phyloP scores from a whole-genome alignment of 2,329 filamentous ascomycete genomes.

The Epichloe sylvatica region DNA sequence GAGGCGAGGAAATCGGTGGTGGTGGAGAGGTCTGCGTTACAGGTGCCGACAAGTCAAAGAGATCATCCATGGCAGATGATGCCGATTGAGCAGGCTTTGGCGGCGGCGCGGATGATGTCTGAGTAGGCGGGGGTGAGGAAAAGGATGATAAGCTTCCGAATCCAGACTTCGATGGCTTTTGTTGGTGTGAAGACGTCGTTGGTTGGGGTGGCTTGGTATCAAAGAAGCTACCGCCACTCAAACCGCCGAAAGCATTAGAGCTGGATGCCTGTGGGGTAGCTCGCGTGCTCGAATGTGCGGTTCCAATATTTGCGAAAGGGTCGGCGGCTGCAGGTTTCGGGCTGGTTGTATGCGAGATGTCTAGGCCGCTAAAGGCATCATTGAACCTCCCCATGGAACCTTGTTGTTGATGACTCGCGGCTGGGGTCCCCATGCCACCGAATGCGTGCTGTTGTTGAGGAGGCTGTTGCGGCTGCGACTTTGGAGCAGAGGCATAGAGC shows the following conservation, averaged over 20 bases:
- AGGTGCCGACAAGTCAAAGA: conserved; percentile 62
- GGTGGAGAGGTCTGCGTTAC: conserved; percentile 32
- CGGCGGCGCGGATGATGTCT: conserved; percentile 13
- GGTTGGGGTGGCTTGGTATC: conserved; percentile 54
- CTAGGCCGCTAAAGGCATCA: conserved; percentile 52
- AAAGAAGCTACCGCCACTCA: conserved; percentile 72
- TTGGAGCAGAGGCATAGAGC: conserved; percentile 73
- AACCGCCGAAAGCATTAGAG: conserved; percentile 31
- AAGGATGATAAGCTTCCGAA: conserved; percentile 56
- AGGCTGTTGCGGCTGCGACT: conserved; percentile 38
- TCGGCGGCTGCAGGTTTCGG: conserved; percentile 30
- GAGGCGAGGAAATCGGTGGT: conserved; percentile 24
- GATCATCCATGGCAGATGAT: conserved; percentile 54
- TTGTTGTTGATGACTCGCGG: conserved; percentile 34
- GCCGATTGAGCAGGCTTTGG: conserved; percentile 31
- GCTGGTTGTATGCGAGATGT: conserved; percentile 26
- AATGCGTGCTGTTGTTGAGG: conserved; percentile 35
- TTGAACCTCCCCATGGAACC: conserved; percentile 54
- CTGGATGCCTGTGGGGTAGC: conserved; percentile 22
- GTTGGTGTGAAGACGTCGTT: conserved; percentile 33
- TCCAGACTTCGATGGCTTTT: conserved; percentile 41
- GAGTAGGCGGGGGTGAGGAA: conserved; percentile 27
- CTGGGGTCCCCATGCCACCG: conserved; percentile 50
- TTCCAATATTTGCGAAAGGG: conserved; percentile 50
- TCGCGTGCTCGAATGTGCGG: conserved; percentile 19